Percentiles rank a stretch among this genome's conserved stretches.
Conservation (phyloP, 2,329 filamentous ascomycete species). For the Neurospora sp. region DNA sequence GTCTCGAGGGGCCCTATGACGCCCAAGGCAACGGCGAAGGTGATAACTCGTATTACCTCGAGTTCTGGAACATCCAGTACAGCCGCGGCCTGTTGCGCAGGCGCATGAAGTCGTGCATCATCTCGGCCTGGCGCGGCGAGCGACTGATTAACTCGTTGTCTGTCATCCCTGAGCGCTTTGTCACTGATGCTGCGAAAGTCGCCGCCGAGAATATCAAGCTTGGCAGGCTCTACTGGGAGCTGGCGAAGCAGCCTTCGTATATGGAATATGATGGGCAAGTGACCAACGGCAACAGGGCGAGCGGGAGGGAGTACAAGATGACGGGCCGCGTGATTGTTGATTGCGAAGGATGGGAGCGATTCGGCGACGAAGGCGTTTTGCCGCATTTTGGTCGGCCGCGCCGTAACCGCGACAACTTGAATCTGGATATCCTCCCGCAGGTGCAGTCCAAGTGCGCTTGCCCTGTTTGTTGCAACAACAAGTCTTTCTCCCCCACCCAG, state of each 20-base stretch:
- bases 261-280: conserved; percentile 36
- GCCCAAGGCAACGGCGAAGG: neutral
- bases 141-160: conserved; percentile 31
- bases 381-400: neutral
- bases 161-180: conserved; percentile 33
- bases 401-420: conserved; percentile 4
- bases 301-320: conserved; percentile 20
- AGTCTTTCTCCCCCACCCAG: neutral
- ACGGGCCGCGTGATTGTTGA: conserved; percentile 33
- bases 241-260: conserved; percentile 34
- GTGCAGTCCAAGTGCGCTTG: conserved; percentile 33
- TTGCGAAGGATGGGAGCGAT: conserved; percentile 30
- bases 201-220: conserved; percentile 29
- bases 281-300: conserved; percentile 19
- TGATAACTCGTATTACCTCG: conserved; percentile 17
- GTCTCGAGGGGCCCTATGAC: neutral
- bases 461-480: conserved; percentile 20
- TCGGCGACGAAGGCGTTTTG: conserved; percentile 11
- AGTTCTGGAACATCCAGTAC: conserved; percentile 33
- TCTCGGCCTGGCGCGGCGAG: conserved; percentile 33
- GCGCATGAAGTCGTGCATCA: conserved; percentile 25
- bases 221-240: conserved; percentile 37
- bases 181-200: conserved; percentile 24
- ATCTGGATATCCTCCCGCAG: conserved; percentile 30
- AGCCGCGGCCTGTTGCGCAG: conserved; percentile 25